Percentiles rank a stretch among this genome's conserved stretches.
Conservation (phyloP, 148 eudicot species). For the Camellia granthamiana region DNA sequence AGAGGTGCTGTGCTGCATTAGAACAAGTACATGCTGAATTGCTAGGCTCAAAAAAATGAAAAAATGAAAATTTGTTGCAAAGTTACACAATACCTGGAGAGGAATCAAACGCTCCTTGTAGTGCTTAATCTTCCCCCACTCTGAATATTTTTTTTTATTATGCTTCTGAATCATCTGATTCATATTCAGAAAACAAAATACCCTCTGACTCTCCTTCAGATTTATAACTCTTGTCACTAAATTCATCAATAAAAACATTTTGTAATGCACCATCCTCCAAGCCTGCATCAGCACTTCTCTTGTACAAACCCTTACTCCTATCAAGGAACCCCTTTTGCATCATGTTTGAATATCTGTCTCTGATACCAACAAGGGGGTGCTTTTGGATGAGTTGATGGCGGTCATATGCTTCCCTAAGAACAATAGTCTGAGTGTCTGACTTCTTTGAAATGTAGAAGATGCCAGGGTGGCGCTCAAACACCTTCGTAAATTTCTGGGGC, state of each 20-base stretch:
- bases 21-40: not conserved
- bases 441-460: slow-evolving; percentile 83
- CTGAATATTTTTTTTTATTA: not conserved
- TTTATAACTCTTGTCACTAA: slow-evolving; percentile 1
- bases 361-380: slow-evolving; percentile 67
- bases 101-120: not conserved
- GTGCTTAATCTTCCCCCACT: not conserved
- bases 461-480: slow-evolving; percentile 92
- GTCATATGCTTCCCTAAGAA: slow-evolving; percentile 73
- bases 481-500: slow-evolving; percentile 93
- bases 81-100: not conserved
- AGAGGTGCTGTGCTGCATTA: not conserved
- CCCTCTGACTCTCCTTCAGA: slow-evolving; percentile 5
- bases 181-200: not conserved
- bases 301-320: slow-evolving; percentile 72
- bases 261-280: slow-evolving; percentile 10
- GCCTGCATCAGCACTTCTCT: slow-evolving; percentile 20
- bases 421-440: slow-evolving; percentile 65
- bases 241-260: not conserved
- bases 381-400: slow-evolving; percentile 54
- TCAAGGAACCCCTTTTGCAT: slow-evolving; percentile 72
- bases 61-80: too few relatives aligned
- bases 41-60: not conserved
- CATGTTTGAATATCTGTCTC: slow-evolving; percentile 51
- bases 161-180: slow-evolving; percentile 2